Base-by-base conservation (phyloP, 495 filamentous ascomycete genomes). In the Penicillium waksmanii region DNA sequence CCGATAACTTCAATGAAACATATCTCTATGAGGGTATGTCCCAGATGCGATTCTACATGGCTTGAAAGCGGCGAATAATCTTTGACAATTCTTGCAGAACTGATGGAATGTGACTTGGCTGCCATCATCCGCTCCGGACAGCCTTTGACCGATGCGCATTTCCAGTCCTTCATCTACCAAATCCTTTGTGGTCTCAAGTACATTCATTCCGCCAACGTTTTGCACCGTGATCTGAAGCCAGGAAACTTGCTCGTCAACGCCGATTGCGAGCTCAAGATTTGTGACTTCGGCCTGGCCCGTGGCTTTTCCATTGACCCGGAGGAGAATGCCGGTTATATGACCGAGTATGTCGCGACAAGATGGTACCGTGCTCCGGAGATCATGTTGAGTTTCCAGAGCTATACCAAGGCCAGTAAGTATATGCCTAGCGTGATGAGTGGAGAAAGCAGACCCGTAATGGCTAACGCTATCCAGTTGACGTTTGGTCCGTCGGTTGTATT, bases 331-430 rank as follows among this genome's bases (percentile, higher is more conserved):
- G 95, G 95, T 36, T 98, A 97, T 74, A 98, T 98, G 95, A 98
- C 95, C 5, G 95, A 98, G 82, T 98, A 98, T 66, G 96, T 98
- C 43, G 95, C 95, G 49, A 98, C 95, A 48, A 85, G 95, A 75
- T 98, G 95, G 95, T 98, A 98, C 73, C 91, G 95, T 76, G 95
- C 95, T 34, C 95, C 95, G 3, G 95, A 98, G 73, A 98, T 98
- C 69, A 98, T 98, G 95, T 81, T 98, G 72, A 98, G 93, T 76
- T 98, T 98, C 86, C 94, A 97, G 78, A 97, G 94, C 77, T 98
- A 98, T 73, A 98, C 96, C 64, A 98, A 98, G 89, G 95, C 95
- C 57, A 98, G 92, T 96, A 83, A 49, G 92, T 92, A 9, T n/a
- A 44, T 31, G 35, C 51, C 42, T 34, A 47, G 50, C 36, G 27